These are phyloP conservation scores for Monosporascus ibericus DNA, from an alignment of 2,329 filamentous ascomycete species.

Conservation along the genomic window DNA sequence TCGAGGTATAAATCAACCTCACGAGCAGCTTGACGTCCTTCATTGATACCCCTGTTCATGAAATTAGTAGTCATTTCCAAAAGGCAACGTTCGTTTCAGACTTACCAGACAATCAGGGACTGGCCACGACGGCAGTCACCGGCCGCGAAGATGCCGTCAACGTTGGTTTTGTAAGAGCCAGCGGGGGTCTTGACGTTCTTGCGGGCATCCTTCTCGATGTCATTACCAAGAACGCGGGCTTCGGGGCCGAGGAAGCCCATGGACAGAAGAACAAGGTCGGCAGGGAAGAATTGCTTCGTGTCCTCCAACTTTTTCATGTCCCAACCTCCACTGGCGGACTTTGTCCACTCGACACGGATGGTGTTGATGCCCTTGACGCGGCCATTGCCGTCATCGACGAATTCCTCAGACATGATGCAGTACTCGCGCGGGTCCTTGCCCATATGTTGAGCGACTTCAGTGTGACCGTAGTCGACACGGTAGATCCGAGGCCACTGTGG, in stretches of 20 bases:
- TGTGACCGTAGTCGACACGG: conserved; percentile 96
- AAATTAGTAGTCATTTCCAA: conserved; percentile 26
- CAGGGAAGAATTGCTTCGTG: conserved; percentile 92
- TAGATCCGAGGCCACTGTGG: conserved; percentile 97
- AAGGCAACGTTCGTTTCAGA: conserved; percentile 11
- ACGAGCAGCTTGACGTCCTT: conserved; percentile 86
- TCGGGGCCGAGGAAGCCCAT: conserved; percentile 98
- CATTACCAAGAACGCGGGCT: conserved; percentile 77
- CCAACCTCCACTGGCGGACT: conserved; percentile 83
- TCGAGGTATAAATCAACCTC: conserved; percentile 88
- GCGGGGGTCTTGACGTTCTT: conserved; percentile 95
- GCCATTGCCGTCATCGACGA: conserved; percentile 81
- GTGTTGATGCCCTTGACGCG: conserved; percentile 95
- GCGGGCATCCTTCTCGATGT: conserved; percentile 82
- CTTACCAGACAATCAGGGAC: conserved; percentile 91
- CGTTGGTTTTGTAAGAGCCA: conserved; percentile 82
- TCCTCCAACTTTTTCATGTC: conserved; percentile 98
- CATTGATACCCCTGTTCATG: conserved; percentile 79
- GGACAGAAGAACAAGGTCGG: conserved; percentile 86
- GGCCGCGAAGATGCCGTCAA: conserved; percentile 85
- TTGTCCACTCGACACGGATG: conserved; percentile 92
- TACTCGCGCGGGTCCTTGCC: conserved; percentile 94
- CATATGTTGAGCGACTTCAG: conserved; percentile 91
- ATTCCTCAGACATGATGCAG: conserved; percentile 97
- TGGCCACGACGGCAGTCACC: conserved; percentile 94